Evolutionary conservation across 2,329 filamentous ascomycete species (phyloP).

Genomic region (Phaeosphaeria sp.): DNA sequence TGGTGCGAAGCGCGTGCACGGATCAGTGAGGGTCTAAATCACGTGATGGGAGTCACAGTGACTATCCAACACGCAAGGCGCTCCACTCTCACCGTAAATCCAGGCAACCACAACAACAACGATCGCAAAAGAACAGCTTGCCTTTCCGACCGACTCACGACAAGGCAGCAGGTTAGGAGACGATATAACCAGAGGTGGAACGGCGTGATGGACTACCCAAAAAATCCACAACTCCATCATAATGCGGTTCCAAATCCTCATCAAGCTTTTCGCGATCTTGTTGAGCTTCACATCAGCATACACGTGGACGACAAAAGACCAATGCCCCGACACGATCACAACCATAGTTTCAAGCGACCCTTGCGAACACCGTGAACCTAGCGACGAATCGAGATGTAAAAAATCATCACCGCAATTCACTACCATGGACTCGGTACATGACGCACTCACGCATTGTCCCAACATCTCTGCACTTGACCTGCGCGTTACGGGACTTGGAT

Average conservation of each 20-base stretch:
- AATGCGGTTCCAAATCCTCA: neutral
- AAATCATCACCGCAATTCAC: constrained; percentile 4
- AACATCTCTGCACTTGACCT: constrained; percentile 21
- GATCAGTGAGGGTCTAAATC: no score
- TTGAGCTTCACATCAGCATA: neutral
- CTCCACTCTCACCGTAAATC: neutral
- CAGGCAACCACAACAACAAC: neutral
- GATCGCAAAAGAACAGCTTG: neutral
- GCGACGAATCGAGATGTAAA: no score
- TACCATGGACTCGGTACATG: constrained; percentile 11
- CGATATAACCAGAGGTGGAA: neutral
- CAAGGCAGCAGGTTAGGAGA: neutral
- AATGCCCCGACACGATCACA: constrained; percentile 8
- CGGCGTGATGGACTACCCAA: neutral
- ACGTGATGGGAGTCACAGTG: neutral
- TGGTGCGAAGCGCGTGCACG: no score
- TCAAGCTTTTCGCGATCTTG: neutral
- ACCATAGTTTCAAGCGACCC: constrained; percentile 2
- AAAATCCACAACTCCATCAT: neutral
- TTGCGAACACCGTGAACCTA: neutral
- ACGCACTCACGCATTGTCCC: constrained; percentile 14
- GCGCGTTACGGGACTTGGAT: constrained; percentile 5
- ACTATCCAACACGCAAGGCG: neutral
- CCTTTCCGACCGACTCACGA: neutral
- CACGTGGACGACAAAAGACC: constrained; percentile 6